These are phyloP conservation scores for Parmelia sp. DNA, from an alignment of 495 filamentous ascomycete species.

Conservation along the genomic window DNA sequence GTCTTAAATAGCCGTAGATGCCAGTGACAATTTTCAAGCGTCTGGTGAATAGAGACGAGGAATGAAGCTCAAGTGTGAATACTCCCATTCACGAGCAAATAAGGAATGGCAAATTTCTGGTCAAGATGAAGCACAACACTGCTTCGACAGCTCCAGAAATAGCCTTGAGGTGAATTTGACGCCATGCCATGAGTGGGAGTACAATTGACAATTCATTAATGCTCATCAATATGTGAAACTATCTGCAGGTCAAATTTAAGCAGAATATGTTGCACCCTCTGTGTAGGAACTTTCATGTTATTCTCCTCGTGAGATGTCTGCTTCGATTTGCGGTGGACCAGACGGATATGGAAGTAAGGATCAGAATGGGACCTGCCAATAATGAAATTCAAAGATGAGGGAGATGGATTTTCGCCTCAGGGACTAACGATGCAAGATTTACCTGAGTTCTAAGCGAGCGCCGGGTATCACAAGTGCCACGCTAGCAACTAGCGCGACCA, in stretches of 20 bases:
- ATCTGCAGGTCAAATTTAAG: too few relatives aligned
- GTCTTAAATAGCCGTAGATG: not conserved
- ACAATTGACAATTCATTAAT: too few relatives aligned
- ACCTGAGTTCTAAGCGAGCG: not conserved
- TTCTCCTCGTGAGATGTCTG: too few relatives aligned
- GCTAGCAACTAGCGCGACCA: not conserved
- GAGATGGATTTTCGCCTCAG: not conserved
- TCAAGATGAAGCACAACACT: not conserved
- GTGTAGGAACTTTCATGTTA: too few relatives aligned
- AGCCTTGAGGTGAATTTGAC: too few relatives aligned
- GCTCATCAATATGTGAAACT: too few relatives aligned
- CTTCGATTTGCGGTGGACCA: too few relatives aligned
- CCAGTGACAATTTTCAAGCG: not conserved
- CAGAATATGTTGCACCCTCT: too few relatives aligned
- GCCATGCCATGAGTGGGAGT: too few relatives aligned
- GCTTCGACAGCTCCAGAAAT: not conserved
- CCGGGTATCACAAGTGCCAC: not conserved
- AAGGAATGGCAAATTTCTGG: not conserved
- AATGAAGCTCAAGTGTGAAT: not conserved
- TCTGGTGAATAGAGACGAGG: not conserved
- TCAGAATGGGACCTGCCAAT: too few relatives aligned
- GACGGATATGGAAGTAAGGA: too few relatives aligned
- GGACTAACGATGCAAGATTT: too few relatives aligned
- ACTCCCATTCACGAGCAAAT: not conserved
- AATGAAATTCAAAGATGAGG: not conserved